Evolutionary conservation across 495 filamentous ascomycete genomes (phyloP).

Genomic region (Aspergillus taichungensis): DNA sequence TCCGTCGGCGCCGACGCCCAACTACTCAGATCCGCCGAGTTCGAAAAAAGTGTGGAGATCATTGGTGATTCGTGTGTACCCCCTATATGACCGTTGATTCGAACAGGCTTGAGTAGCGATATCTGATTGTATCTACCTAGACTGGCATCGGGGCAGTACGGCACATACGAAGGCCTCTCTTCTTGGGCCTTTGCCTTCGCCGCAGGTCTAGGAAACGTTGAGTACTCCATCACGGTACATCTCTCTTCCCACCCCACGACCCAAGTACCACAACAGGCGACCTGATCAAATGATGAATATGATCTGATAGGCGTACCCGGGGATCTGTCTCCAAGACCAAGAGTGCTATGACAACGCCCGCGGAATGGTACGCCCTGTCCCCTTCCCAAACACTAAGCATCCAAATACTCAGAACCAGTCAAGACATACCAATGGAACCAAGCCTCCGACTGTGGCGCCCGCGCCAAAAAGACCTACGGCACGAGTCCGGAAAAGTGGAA

Average conservation of each 20-base stretch:
- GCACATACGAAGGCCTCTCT: slow-evolving; percentile 54
- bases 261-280: not conserved
- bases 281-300: not conserved
- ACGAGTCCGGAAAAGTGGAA: slow-evolving; percentile 51
- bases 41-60: slow-evolving; percentile 50
- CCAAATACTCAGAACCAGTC: not conserved
- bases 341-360: slow-evolving; percentile 42
- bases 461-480: slow-evolving; percentile 43
- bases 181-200: slow-evolving; percentile 49
- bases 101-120: not conserved
- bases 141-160: slow-evolving; percentile 47
- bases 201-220: slow-evolving; percentile 53
- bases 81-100: not conserved
- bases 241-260: not conserved
- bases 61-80: slow-evolving; percentile 50
- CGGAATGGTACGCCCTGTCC: slow-evolving; percentile 20
- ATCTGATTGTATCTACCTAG: slow-evolving; percentile 2
- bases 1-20: slow-evolving; percentile 41
- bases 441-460: slow-evolving; percentile 49
- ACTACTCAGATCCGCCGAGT: slow-evolving; percentile 44
- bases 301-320: slow-evolving; percentile 41
- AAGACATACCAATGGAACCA: slow-evolving; percentile 59
- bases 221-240: slow-evolving; percentile 48
- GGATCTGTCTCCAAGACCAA: slow-evolving; percentile 52
- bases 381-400: not conserved